Evolutionary conservation across 192 early-diverging fungal species (phyloP), one percentile per base, ranked within the genome.

Genomic region (Coemansia asiatica): DNA sequence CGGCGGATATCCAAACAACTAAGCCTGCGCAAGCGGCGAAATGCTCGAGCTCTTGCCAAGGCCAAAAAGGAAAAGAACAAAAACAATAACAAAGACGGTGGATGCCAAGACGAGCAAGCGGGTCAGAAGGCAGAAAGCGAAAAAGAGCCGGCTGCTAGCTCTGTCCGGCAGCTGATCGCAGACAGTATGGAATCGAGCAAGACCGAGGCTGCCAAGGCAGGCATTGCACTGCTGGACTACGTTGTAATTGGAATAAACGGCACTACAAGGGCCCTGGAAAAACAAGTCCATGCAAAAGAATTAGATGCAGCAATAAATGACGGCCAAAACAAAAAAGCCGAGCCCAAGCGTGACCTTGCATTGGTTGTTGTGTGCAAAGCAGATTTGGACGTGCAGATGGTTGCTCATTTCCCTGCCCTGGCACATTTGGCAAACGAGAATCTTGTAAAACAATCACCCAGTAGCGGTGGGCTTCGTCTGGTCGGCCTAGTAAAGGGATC

Each of bases 171-270:
- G 40, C 12, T 28, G 10, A 48, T 40, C 3, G 23, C 60, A 7
- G 27, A 61, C 4, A 61, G 15, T 33, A 48, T 40, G 60, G 26
- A 61, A 15, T 21, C 58, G 6, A 36, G 36, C 31, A 27, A 26
- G 27, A 56, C 46, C n/a, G 36, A 21, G 10, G 59, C 36, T 26
- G 54, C 62, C 15, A 22, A 54, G 26, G 4, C 33, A 16, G 68
- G 68, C 0, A 36, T 46, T 23, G 62, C 36, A 3, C 15, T 81
- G 47, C 56, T 81, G n/a, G 22, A 63, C 8, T 35, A 66, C 21
- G 38, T 81, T 6, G 66, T 75, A 4, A 21, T 81, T 28, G 78
- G 78, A 9, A 81, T 81, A 48, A 81, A 81, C 33, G 53, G 69
- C 56, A 81, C 68, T 4, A 81, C 78, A 2, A 65, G 78, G 6